Evolutionary conservation across 331 rosid species (phyloP).

Genomic region (Malus hybrid): DNA sequence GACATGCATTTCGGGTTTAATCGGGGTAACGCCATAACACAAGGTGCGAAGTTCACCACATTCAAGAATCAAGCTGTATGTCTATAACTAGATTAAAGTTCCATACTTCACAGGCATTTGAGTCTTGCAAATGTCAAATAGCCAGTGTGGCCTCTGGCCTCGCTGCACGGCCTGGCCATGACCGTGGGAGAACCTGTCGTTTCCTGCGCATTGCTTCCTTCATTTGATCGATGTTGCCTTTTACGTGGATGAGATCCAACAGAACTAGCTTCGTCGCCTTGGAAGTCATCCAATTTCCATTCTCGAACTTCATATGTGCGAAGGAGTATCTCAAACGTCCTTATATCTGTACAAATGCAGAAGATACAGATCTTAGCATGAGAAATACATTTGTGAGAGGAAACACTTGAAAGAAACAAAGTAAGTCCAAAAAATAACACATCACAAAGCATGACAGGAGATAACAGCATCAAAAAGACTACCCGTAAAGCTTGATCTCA

Average conservation of each 20-base stretch:
- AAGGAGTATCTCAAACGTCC: conserved; percentile 74
- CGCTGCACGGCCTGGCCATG: conserved; percentile 58
- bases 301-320: conserved; percentile 63
- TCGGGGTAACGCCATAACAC: too few relatives aligned
- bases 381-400: not conserved
- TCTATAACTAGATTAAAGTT: not conserved
- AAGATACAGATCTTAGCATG: not conserved
- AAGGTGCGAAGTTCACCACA: not conserved
- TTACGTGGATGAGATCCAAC: conserved; percentile 45
- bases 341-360: conserved; percentile 40
- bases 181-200: conserved; percentile 29
- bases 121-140: conserved; percentile 80
- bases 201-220: conserved; percentile 28
- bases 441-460: not conserved
- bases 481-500: conserved; percentile 56
- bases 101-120: conserved; percentile 33
- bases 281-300: conserved; percentile 30
- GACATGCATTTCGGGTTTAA: too few relatives aligned
- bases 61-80: not conserved
- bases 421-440: not conserved
- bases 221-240: conserved; percentile 47
- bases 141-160: conserved; percentile 87
- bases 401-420: not conserved
- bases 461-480: not conserved
- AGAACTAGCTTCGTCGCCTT: conserved; percentile 20